phyloP scores from a whole-genome alignment of 495 filamentous ascomycete species.

The Aspergillus cavernicola region DNA sequence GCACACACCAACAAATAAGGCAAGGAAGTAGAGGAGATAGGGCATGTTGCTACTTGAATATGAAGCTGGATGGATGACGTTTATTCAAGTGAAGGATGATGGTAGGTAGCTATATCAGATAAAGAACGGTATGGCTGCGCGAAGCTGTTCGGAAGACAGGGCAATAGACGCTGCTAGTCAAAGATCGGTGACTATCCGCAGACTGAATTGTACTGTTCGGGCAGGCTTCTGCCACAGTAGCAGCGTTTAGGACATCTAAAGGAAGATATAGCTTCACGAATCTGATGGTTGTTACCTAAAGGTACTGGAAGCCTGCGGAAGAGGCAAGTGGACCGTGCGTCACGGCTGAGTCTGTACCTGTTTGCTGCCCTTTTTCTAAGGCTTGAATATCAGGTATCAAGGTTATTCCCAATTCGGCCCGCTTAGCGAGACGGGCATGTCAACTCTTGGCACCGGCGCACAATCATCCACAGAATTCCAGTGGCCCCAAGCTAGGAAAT shows the following conservation, averaged over 20 bases:
- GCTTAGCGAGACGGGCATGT: constrained; percentile 39
- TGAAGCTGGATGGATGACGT: background rate
- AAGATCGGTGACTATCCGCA: too few species aligned
- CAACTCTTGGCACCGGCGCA: constrained; percentile 31
- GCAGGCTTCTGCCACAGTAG: constrained; percentile 12
- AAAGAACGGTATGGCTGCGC: background rate
- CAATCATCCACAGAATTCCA: constrained; percentile 22
- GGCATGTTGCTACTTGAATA: constrained; percentile 46
- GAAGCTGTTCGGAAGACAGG: background rate
- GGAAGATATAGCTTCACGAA: background rate
- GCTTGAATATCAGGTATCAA: constrained; percentile 10
- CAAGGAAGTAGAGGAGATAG: constrained; percentile 74
- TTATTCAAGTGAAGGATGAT: constrained; percentile 3
- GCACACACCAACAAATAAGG: constrained; percentile 58
- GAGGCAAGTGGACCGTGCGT: constrained; percentile 11
- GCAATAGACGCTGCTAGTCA: too few species aligned
- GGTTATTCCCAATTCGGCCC: constrained; percentile 38
- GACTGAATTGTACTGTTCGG: background rate
- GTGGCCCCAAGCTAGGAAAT: constrained; percentile 12
- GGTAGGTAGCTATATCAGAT: background rate
- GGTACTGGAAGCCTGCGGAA: constrained; percentile 11
- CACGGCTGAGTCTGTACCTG: background rate
- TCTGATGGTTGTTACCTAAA: background rate
- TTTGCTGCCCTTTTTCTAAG: constrained; percentile 14
- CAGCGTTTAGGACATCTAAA: constrained; percentile 1